Evolutionary conservation across 805 yeast species (phyloP), one percentile per base, ranked within the genome.

Genomic region (Sugiyamaella boreocaroliniensis): DNA sequence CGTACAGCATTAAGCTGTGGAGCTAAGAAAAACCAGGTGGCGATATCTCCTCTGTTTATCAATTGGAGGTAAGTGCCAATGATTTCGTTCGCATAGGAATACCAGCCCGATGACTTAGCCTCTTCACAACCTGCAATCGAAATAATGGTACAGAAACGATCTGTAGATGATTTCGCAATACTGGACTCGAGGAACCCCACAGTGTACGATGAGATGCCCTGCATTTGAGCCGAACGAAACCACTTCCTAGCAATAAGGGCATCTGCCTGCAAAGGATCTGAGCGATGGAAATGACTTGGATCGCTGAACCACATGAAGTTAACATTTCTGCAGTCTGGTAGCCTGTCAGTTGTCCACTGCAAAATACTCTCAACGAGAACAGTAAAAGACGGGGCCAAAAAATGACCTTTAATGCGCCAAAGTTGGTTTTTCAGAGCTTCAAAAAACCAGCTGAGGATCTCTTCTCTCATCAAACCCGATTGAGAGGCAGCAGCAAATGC

Each of bases 271-370:
- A 49, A n/a, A 14, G 52, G 52, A 32, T 49, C 52, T 1, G 52
- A 49, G 2, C 18, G 43, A 4, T 29, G 26, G 32, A 22, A 49
- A 22, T 49, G 43, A 10, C 34, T 34, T 6, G 19, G 37, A 7
- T 49, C 52, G 15, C 52, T 29, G 15, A 49, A 49, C 52, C 52
- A 49, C 14, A 37, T 40, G 14, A 49, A 29, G 6, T 49, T 4
- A 9, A 40, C 47, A 18, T 40, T 40, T 18, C 43, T 29, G 20
- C 45, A 29, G 18, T 34, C 26, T 10, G 52, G 52, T 3, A 49
- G 32, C n/a, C 29, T n/a, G 15, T 49, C 52, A 8, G 19, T 15
- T 6, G 43, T 19, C 12, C 22, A 43, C 4, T 20, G n/a, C 29
- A 49, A 40, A 29, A 45, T 32, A 14, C 48, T 18, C 40, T 45